Evolutionary conservation across 257 asterid genomes (phyloP), one percentile per base, ranked within the genome.

Genomic region (Coffea canephora): DNA sequence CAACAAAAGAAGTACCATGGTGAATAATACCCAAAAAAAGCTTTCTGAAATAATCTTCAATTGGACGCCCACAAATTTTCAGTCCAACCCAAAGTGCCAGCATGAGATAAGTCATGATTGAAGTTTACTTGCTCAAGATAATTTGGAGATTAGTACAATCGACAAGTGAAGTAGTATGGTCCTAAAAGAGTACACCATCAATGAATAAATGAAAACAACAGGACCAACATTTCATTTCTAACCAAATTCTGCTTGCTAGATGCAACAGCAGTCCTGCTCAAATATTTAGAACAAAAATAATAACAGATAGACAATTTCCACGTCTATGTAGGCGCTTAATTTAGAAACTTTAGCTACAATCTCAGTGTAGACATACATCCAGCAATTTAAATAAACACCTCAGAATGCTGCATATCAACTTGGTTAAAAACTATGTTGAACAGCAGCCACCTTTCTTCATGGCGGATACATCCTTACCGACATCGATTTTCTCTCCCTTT

Each of bases 391-490:
- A 49, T 23, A 70, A 50, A 41, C 74, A 73, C 23, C 66, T 19
- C 77, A 34, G 52, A 45, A 19, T 52, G 52, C 62, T 50, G 21
- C 13, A 43, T 1, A 50, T 66, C 27, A 31, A 19, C 66, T 64
- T 31, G 25, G n/a, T 45, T 27, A 52, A 76, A 78, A 39, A 34
- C 89, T 83, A 91, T 5, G 88, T 78, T 61, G 93, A 91, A 87
- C 98, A 93, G 87, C 98, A 93, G 1, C 97, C 90, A 2, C 84
- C 84, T 85, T 81, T 90, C 91, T 90, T 93, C 83, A 90, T 74
- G 48, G 83, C 94, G 12, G 98, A 90, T 61, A 90, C 91, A 57
- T 90, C 97, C 85, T 91, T 91, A 34, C 84, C 90, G 0, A 91
- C 88, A 43, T 93, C 96, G 19, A 93, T 91, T 77, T 91, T 91